Conservation (phyloP, 768 basidiomycete species). For the Gelatoporia subvermispora region DNA sequence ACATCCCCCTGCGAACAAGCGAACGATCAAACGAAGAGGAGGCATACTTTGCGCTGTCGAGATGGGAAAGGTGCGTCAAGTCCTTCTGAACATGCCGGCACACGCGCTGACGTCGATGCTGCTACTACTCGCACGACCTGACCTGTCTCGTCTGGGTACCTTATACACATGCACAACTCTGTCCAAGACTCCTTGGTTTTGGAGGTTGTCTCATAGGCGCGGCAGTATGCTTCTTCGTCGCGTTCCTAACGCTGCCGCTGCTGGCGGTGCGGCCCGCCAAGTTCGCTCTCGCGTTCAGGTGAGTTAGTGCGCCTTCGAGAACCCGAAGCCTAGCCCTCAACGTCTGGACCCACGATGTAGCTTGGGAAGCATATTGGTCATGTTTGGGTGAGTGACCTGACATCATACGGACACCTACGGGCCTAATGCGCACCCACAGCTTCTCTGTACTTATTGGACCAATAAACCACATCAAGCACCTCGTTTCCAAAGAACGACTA, state of each 20-base stretch:
- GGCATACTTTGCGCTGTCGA: slow-evolving; percentile 85
- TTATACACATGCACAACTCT: background rate
- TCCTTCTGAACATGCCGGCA: background rate
- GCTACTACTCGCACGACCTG: background rate
- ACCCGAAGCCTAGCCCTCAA: background rate
- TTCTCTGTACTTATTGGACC: slow-evolving; percentile 88
- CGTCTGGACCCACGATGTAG: slow-evolving; percentile 30
- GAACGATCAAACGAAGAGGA: slow-evolving; percentile 92
- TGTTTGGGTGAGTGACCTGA: slow-evolving; percentile 69
- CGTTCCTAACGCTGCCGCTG: slow-evolving; percentile 78
- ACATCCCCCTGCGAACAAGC: slow-evolving; percentile 79
- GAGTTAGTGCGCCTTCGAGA: slow-evolving; percentile 7
- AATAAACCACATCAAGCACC: slow-evolving; percentile 87
- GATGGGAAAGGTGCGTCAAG: slow-evolving; percentile 80
- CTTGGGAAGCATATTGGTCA: slow-evolving; percentile 87
- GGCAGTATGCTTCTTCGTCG: slow-evolving; percentile 87
- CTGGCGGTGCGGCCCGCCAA: slow-evolving; percentile 77
- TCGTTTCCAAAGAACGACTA: slow-evolving; percentile 74
- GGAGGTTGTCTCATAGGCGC: slow-evolving; percentile 86
- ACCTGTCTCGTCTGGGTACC: no score
- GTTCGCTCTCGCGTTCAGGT: slow-evolving; percentile 88
- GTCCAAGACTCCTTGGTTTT: slow-evolving; percentile 78
- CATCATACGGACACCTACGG: background rate
- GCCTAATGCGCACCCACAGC: slow-evolving; percentile 30
- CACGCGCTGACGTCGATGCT: background rate